Conservation (phyloP, 148 eudicot genomes). For the Polygonum aviculare region DNA sequence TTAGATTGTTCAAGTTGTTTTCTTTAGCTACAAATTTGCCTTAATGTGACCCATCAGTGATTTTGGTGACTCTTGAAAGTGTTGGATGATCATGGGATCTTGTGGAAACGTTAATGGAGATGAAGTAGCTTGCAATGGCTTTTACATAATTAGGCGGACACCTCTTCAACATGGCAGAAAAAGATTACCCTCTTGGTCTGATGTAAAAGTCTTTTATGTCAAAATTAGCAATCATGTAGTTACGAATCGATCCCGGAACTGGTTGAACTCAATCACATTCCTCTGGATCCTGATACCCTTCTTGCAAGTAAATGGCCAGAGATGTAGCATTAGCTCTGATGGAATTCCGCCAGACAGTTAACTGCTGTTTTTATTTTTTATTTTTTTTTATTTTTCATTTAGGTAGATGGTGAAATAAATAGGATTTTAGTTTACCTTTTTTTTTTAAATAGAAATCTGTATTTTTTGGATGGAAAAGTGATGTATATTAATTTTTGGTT, state of each 20-base stretch:
- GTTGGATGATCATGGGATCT: constrained; percentile 33
- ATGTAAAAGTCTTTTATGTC: constrained; percentile 59
- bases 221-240: constrained; percentile 51
- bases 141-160: constrained; percentile 40
- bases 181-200: constrained; percentile 38
- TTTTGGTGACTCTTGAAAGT: not conserved
- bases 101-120: constrained; percentile 22
- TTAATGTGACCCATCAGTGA: not conserved
- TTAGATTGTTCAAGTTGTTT: not conserved
- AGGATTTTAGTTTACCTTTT: no score
- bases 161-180: constrained; percentile 20
- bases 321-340: constrained; percentile 30
- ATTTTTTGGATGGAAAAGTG: no score
- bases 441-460: no score
- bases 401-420: no score
- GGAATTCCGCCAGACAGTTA: no score
- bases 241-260: constrained; percentile 39
- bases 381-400: no score
- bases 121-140: constrained; percentile 21
- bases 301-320: constrained; percentile 47
- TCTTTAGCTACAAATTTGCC: not conserved
- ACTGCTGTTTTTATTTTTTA: no score
- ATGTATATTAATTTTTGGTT: no score
- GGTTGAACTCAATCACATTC: constrained; percentile 44
- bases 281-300: constrained; percentile 40